Evolutionary conservation across 176 grass and related monocot genomes (phyloP), one percentile per base, ranked within the genome.

Genomic region (Cenchrus purpureus): DNA sequence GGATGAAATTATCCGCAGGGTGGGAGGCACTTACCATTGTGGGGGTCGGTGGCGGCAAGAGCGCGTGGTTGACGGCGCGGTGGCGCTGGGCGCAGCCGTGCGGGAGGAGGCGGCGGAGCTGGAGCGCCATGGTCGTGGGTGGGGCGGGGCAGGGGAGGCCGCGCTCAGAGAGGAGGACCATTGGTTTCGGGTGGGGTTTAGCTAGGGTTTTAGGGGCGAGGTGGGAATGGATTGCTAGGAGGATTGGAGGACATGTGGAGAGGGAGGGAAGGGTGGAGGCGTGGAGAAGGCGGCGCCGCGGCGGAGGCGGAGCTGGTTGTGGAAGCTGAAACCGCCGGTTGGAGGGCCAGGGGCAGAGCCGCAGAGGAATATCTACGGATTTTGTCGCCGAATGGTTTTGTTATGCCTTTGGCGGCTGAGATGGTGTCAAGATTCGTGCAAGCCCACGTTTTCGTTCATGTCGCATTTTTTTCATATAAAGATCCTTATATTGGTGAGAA

Each of bases 91-190:
- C 63, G 80, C 44, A 94, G 52, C 82, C 87, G 49, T 87, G 73
- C 46, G 83, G 63, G 82, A 98, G 81, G 77, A 95, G 74, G 68
- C 84, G 91, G 54, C 90, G 91, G 37, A 98, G 81, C 86, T 94
- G 93, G 65, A 95, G 91, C 19, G 89, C 91, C 96, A 98, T 98
- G 69, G 52, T 10, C 19, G 37, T 40, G 37, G 12, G 58, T 3
- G 17, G 4, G 57, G 44, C 5, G 8, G 28, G 2, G 15, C 22
- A 7, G 12, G 42, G 5, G 10, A 9, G 42, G 5, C 28, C 6
- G 77, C 2, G 17, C 32, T 86, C 73, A 86, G 79, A 46, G 49
- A 72, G 45, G 83, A 54, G 65, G 45, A 0, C 46, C 83, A 90
- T 89, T 57, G 58, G 25, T 48, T 52, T 11, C 22, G 4, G 52